Percentiles rank a stretch among this genome's conserved stretches.
These are phyloP conservation scores for Cystoisospora suis DNA, from an alignment of 169 alveolate species.

Conservation along the genomic window DNA sequence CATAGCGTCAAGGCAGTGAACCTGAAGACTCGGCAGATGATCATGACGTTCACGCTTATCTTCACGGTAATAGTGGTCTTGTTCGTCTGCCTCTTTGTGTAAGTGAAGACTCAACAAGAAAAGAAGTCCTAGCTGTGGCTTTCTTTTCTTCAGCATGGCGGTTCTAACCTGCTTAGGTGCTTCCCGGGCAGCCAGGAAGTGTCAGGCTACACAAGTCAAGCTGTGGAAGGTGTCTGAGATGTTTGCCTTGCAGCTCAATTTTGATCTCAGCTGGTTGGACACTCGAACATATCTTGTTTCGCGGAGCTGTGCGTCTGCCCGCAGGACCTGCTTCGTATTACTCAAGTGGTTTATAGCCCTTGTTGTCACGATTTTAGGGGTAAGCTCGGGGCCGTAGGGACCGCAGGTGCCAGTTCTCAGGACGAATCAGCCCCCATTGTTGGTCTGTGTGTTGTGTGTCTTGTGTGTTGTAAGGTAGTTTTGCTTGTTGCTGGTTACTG, in stretches of 20 bases:
- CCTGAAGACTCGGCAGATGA: slow-evolving; percentile 66
- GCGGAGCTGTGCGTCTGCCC: no score
- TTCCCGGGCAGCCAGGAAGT: no score
- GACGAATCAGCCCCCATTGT: no score
- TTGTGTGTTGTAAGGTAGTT: slow-evolving; percentile 1
- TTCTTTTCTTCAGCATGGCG: not conserved
- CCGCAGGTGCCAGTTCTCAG: not conserved
- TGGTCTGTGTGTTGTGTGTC: not conserved
- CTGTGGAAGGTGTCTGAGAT: no score
- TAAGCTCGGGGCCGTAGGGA: not conserved
- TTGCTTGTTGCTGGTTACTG: slow-evolving; percentile 49
- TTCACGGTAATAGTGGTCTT: slow-evolving; percentile 36
- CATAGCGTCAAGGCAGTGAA: slow-evolving; percentile 57
- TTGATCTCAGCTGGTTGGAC: no score
- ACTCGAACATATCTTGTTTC: no score
- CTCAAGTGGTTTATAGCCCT: slow-evolving; percentile 58
- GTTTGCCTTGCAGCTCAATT: no score
- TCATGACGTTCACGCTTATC: slow-evolving; percentile 56
- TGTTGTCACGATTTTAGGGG: slow-evolving; percentile 35
- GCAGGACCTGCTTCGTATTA: slow-evolving; percentile 53
- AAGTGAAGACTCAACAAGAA: not conserved
- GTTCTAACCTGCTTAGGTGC: not conserved
- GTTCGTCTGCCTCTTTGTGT: slow-evolving; percentile 49
- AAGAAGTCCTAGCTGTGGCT: not conserved
- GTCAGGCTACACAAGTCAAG: no score